These are phyloP conservation scores for Mallotus nudiflorus DNA, from an alignment of 345 rosid genomes.

Conservation along the genomic window DNA sequence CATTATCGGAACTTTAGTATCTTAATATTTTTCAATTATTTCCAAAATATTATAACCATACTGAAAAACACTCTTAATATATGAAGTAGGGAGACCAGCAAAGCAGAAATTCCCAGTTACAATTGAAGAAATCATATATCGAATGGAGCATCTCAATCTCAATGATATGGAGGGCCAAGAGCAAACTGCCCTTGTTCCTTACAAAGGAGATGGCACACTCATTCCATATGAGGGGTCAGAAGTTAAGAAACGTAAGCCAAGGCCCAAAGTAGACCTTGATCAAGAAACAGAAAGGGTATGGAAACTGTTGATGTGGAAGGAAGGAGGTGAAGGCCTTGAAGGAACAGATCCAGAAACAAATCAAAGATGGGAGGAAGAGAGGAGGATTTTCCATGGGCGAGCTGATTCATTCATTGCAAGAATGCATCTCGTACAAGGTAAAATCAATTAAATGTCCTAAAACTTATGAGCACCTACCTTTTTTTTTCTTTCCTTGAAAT, in stretches of 20 bases:
- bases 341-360: constrained; percentile 53
- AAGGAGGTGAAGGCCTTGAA: constrained; percentile 49
- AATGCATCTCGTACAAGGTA: constrained; percentile 98
- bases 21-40: constrained; percentile 10
- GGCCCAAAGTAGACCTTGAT: constrained; percentile 92
- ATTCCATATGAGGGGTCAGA: constrained; percentile 52
- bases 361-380: constrained; percentile 86
- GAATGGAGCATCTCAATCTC: constrained; percentile 47
- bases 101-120: constrained; percentile 25
- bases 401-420: constrained; percentile 86
- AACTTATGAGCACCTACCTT: neutral
- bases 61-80: constrained; percentile 17
- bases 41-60: constrained; percentile 14
- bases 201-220: constrained; percentile 55
- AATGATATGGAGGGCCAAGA: constrained; percentile 31
- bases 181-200: constrained; percentile 65
- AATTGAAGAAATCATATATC: constrained; percentile 50
- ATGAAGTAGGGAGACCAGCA: constrained; percentile 39
- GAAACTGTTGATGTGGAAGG: constrained; percentile 85
- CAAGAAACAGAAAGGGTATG: constrained; percentile 80
- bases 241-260: constrained; percentile 57
- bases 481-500: neutral
- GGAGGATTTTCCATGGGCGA: constrained; percentile 71
- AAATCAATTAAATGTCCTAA: neutral
- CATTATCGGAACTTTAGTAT: constrained; percentile 21